These are phyloP conservation scores for Eutrema japonicum DNA, from an alignment of 345 rosid species.

Conservation along the genomic window DNA sequence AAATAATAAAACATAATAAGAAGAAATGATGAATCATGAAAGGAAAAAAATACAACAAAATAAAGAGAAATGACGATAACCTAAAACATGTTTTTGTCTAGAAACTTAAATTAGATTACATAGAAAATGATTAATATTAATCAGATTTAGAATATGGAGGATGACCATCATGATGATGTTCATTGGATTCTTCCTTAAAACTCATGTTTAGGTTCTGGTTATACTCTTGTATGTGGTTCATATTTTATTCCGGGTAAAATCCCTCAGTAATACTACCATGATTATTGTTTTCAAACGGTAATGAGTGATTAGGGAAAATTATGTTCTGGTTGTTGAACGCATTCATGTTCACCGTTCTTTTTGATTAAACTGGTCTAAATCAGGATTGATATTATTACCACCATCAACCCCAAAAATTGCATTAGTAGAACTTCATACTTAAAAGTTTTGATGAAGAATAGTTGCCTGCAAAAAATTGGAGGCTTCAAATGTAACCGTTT, in stretches of 20 bases:
- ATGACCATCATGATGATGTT: constrained; percentile 12
- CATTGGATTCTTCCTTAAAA: constrained; percentile 24
- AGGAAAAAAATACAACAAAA: too few relatives aligned
- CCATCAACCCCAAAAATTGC: constrained; percentile 16
- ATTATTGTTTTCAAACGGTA: background rate
- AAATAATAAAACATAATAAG: too few relatives aligned
- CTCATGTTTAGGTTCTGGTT: background rate
- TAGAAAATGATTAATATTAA: background rate
- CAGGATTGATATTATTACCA: background rate
- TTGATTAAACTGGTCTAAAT: constrained; percentile 1
- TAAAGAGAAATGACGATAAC: too few relatives aligned
- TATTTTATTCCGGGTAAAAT: background rate
- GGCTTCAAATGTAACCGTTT: constrained; percentile 39
- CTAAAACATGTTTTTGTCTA: background rate
- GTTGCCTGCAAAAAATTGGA: background rate
- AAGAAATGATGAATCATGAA: too few relatives aligned
- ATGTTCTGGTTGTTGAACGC: constrained; percentile 7
- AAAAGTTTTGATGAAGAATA: constrained; percentile 2
- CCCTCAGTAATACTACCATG: background rate
- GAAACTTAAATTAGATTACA: background rate
- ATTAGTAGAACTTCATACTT: background rate
- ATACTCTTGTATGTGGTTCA: background rate
- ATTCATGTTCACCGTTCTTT: constrained; percentile 16
- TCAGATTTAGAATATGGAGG: background rate
- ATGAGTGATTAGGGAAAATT: background rate